Evolutionary conservation across 805 yeast genomes (phyloP).

Genomic region (Suhomyces prunicola): DNA sequence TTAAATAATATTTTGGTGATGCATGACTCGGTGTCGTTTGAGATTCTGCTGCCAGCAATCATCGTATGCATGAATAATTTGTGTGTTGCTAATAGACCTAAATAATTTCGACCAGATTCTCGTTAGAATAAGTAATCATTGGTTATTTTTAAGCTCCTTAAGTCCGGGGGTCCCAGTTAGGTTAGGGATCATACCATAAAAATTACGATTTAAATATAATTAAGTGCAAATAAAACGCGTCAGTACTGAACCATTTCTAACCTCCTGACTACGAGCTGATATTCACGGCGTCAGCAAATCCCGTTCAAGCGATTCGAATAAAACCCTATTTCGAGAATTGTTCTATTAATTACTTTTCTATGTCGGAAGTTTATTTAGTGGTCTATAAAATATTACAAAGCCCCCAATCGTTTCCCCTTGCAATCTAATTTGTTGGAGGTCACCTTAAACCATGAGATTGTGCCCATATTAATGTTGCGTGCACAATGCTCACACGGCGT

Average conservation of each 20-base stretch:
- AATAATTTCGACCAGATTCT: neutral
- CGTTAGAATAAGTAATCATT: neutral
- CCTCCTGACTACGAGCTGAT: neutral
- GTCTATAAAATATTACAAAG: neutral
- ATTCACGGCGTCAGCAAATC: neutral
- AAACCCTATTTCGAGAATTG: neutral
- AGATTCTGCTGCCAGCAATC: neutral
- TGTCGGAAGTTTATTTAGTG: neutral
- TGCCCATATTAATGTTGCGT: neutral
- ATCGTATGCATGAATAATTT: neutral
- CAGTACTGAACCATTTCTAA: neutral
- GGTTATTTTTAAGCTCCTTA: neutral
- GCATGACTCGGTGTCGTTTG: neutral
- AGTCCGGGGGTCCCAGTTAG: neutral
- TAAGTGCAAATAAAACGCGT: neutral
- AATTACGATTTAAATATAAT: neutral
- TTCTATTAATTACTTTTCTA: neutral
- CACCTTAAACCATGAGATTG: neutral
- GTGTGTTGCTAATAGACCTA: neutral
- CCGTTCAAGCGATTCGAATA: neutral
- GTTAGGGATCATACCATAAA: neutral
- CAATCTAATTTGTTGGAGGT: neutral
- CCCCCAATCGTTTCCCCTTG: neutral
- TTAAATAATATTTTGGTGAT: neutral
- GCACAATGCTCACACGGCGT: neutral